phyloP scores from a whole-genome alignment of 2,329 filamentous ascomycete species.

The Aspergillus tamarii region DNA sequence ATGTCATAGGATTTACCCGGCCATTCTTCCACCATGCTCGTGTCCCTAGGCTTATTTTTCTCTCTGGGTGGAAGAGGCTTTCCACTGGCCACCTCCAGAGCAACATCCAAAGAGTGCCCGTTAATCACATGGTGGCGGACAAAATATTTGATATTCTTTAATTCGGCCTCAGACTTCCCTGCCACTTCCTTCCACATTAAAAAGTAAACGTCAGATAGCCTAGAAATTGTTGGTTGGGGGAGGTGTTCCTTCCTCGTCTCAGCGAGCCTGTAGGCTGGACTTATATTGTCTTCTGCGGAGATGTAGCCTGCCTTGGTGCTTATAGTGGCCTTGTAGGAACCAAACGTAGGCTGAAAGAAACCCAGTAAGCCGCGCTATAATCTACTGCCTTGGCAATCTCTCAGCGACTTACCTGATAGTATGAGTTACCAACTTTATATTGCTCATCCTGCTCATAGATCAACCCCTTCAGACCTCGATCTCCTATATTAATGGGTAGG shows the following conservation, averaged over 20 bases:
- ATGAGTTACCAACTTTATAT: background rate
- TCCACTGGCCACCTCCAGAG: background rate
- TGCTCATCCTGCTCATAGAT: accelerated
- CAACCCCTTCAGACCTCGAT: background rate
- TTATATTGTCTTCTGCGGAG: background rate
- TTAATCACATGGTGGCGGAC: background rate
- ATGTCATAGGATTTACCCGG: background rate
- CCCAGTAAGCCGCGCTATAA: background rate
- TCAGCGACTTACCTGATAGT: background rate
- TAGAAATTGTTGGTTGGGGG: accelerated
- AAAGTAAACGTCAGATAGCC: background rate
- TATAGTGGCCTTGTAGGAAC: background rate
- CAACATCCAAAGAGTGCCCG: background rate
- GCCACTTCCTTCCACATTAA: background rate
- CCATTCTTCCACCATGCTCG: background rate
- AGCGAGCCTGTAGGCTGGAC: background rate
- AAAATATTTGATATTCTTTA: background rate
- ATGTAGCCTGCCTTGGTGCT: background rate
- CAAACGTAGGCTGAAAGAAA: background rate
- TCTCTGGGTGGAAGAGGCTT: background rate
- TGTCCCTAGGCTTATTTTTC: background rate
- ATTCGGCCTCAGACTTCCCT: background rate
- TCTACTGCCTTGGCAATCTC: accelerated
- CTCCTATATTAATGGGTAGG: background rate
- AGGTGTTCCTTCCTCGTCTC: accelerated